phyloP scores from a whole-genome alignment of 192 early-diverging fungal species.

The Coemansia sp. region DNA sequence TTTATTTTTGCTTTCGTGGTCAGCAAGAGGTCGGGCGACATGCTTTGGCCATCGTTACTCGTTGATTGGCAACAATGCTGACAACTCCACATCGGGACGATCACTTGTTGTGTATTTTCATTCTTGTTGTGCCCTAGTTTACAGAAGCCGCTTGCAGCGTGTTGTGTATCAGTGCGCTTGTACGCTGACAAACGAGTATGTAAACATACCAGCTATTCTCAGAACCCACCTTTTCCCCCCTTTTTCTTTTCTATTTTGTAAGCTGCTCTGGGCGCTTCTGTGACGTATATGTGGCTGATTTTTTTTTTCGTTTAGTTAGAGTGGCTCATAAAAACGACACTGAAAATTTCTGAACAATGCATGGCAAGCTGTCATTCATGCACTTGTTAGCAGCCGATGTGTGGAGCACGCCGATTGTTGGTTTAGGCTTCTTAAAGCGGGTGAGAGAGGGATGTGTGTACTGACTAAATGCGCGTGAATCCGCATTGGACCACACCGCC shows the following conservation, averaged over 20 bases:
- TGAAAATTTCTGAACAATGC: neutral
- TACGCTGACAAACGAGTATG: neutral
- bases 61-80: neutral
- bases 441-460: neutral
- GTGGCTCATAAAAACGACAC: neutral
- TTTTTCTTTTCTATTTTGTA: neutral
- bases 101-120: neutral
- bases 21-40: constrained; percentile 1
- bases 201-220: neutral
- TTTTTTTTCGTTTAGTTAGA: neutral
- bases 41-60: neutral
- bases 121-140: neutral
- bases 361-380: neutral
- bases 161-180: neutral
- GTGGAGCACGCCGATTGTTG: neutral
- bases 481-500: neutral
- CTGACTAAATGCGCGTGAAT: neutral
- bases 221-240: neutral
- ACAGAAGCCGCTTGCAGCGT: neutral
- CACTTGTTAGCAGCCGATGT: neutral
- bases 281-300: too few relatives aligned
- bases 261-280: neutral
- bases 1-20: neutral
- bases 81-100: neutral
- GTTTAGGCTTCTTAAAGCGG: neutral